These are phyloP conservation scores for Lunasporangiospora selenospora DNA, from an alignment of 192 early-diverging fungal genomes.

Conservation along the genomic window DNA sequence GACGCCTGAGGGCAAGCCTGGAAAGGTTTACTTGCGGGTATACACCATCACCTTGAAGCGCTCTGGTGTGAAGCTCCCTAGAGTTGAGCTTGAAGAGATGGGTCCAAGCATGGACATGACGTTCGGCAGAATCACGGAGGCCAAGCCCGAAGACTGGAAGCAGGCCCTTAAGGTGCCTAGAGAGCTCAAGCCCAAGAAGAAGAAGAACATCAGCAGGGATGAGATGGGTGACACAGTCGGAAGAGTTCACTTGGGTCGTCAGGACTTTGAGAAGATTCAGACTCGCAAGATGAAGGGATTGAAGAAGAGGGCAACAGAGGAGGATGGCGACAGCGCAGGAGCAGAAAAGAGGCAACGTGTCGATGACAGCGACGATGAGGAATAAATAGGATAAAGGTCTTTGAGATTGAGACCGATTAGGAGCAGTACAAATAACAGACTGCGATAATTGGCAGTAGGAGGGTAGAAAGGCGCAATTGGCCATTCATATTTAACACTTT, in stretches of 20 bases:
- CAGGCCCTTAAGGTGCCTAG: conserved; percentile 84
- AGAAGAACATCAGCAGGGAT: conserved; percentile 91
- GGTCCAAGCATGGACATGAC: conserved; percentile 87
- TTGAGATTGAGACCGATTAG: too few species aligned
- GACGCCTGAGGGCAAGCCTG: conserved; percentile 64
- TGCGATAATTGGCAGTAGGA: too few species aligned
- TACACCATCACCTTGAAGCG: conserved; percentile 90
- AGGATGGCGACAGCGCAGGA: conserved; percentile 28
- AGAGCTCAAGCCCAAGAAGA: conserved; percentile 84
- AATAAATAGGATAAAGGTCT: too few species aligned
- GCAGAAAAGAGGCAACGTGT: conserved; percentile 51
- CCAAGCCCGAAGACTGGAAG: conserved; percentile 86
- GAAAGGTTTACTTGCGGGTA: conserved; percentile 78
- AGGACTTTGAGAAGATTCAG: conserved; percentile 92
- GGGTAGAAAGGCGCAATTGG: too few species aligned
- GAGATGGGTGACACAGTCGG: conserved; percentile 94
- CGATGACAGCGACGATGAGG: conserved; percentile 47
- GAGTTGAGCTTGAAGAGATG: conserved; percentile 94
- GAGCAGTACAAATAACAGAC: too few species aligned
- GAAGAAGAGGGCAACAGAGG: conserved; percentile 63
- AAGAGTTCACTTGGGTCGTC: conserved; percentile 90
- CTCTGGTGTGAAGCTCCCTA: conserved; percentile 82
- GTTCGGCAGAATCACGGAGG: conserved; percentile 74
- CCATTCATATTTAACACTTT: too few species aligned
- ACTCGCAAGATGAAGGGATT: conserved; percentile 99